Conservation (phyloP, 2,329 filamentous ascomycete species). For the Emmonsiellopsis sp. region DNA sequence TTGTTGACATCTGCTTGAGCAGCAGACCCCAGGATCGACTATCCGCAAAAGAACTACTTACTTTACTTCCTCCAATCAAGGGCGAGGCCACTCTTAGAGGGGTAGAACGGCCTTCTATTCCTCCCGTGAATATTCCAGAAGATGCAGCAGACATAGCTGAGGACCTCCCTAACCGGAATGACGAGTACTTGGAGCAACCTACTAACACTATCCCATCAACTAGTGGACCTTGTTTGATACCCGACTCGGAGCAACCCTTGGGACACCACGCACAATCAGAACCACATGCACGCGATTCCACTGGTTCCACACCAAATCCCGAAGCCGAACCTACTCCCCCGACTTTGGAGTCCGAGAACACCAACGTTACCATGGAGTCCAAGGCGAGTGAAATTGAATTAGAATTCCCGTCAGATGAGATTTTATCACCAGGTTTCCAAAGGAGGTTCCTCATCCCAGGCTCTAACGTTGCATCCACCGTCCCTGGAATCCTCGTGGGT, state of each 20-base stretch:
- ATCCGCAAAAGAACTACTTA: conserved; percentile 63
- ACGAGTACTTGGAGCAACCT: conserved; percentile 4
- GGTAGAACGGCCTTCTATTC: not conserved
- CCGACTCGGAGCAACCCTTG: conserved; percentile 3
- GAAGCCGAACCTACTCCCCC: not conserved
- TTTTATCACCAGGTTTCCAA: conserved; percentile 4
- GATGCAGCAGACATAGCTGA: conserved; percentile 9
- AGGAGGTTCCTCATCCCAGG: conserved; percentile 3
- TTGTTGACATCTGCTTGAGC: conserved; percentile 69
- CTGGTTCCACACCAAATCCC: not conserved
- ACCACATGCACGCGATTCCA: not conserved
- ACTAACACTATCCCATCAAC: conserved; percentile 6
- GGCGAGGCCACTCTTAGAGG: not conserved
- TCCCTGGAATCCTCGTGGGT: conserved; percentile 17
- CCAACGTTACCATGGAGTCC: no score
- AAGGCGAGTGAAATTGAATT: conserved; percentile 14
- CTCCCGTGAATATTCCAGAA: conserved; percentile 5
- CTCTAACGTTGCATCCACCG: not conserved
- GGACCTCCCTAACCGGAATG: conserved; percentile 2
- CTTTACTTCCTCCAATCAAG: conserved; percentile 49
- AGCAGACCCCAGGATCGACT: conserved; percentile 61
- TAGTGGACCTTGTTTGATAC: conserved; percentile 8
- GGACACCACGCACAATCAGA: no score
- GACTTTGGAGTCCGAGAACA: not conserved
- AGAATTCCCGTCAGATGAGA: conserved; percentile 9